These are phyloP conservation scores for Porphyrellus cyaneotinctus DNA, from an alignment of 768 basidiomycete species.

Conservation along the genomic window DNA sequence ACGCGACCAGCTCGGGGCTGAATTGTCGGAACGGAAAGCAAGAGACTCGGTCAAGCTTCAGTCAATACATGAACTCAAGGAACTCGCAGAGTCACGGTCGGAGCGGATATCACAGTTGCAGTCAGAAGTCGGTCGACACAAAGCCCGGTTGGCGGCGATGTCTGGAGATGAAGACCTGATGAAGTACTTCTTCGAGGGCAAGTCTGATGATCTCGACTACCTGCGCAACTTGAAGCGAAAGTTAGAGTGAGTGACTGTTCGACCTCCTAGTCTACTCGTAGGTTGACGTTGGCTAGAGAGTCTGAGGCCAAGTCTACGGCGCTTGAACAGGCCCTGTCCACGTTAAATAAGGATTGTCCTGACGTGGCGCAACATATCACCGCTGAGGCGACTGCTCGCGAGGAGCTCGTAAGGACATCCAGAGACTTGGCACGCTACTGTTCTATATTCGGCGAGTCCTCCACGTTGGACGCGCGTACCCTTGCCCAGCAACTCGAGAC, in stretches of 20 bases:
- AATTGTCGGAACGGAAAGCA: neutral
- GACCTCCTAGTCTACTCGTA: neutral
- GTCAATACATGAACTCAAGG: slow-evolving; percentile 61
- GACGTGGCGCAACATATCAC: slow-evolving; percentile 50
- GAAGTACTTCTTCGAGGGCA: slow-evolving; percentile 59
- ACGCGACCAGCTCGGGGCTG: neutral
- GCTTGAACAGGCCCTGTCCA: slow-evolving; percentile 47
- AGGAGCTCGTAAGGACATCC: slow-evolving; percentile 43
- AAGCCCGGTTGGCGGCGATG: slow-evolving; percentile 72
- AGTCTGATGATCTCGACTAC: slow-evolving; percentile 49
- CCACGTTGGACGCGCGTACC: slow-evolving; percentile 39
- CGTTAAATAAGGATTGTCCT: slow-evolving; percentile 45
- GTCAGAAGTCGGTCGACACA: slow-evolving; percentile 70
- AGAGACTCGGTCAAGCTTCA: slow-evolving; percentile 42
- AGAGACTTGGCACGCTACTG: slow-evolving; percentile 59
- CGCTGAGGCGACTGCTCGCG: slow-evolving; percentile 46
- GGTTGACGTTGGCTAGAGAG: slow-evolving; percentile 38
- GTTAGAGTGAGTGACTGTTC: slow-evolving; percentile 44
- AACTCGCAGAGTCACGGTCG: slow-evolving; percentile 60
- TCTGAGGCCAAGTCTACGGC: slow-evolving; percentile 48
- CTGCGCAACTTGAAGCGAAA: slow-evolving; percentile 51
- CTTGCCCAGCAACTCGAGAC: slow-evolving; percentile 53
- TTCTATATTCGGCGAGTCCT: slow-evolving; percentile 49
- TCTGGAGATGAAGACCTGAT: slow-evolving; percentile 69
- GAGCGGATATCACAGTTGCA: slow-evolving; percentile 69